Percentiles rank a stretch among this genome's conserved stretches.
Evolutionary conservation across 352 stramenopile genomes (phyloP).

Genomic region (Globisporangium acanthophoron): DNA sequence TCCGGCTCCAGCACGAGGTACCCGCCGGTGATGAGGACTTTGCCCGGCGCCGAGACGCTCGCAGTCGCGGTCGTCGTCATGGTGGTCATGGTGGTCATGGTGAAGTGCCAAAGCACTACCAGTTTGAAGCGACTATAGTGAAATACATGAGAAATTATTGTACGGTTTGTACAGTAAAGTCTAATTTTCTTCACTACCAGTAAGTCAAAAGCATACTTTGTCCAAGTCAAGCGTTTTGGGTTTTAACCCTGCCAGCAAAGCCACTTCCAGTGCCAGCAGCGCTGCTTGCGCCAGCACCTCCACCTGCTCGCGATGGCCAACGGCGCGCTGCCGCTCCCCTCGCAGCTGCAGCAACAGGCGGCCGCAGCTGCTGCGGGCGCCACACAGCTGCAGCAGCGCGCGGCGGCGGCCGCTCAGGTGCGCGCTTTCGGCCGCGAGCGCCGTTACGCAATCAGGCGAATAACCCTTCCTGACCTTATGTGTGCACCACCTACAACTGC

Average conservation of each 20-base stretch:
- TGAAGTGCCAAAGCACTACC: background rate
- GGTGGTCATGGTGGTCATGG: background rate
- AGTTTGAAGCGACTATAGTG: too few relatives aligned
- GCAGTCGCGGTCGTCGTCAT: conserved; percentile 7
- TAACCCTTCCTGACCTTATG: background rate
- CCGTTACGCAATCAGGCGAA: too few relatives aligned
- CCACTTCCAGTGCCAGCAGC: too few relatives aligned
- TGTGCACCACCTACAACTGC: conserved; percentile 1
- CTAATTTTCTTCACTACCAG: too few relatives aligned
- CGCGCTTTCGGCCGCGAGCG: background rate
- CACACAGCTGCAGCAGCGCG: conserved; percentile 46
- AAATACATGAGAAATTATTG: too few relatives aligned
- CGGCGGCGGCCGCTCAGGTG: conserved; percentile 51
- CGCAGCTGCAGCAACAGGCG: conserved; percentile 1
- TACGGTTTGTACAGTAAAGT: too few relatives aligned
- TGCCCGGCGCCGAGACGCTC: conserved; percentile 93
- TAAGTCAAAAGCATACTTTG: too few relatives aligned
- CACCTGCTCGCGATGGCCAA: background rate
- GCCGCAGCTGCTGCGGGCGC: conserved; percentile 8
- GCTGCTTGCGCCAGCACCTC: too few relatives aligned
- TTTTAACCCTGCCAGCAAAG: too few relatives aligned
- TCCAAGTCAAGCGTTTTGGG: too few relatives aligned
- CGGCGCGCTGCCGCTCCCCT: background rate
- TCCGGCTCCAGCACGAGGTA: conserved; percentile 94
- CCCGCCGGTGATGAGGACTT: conserved; percentile 94